Evolutionary conservation across 768 basidiomycete species (phyloP), one percentile per base, ranked within the genome.

Genomic region (Tubosaeta sp.): DNA sequence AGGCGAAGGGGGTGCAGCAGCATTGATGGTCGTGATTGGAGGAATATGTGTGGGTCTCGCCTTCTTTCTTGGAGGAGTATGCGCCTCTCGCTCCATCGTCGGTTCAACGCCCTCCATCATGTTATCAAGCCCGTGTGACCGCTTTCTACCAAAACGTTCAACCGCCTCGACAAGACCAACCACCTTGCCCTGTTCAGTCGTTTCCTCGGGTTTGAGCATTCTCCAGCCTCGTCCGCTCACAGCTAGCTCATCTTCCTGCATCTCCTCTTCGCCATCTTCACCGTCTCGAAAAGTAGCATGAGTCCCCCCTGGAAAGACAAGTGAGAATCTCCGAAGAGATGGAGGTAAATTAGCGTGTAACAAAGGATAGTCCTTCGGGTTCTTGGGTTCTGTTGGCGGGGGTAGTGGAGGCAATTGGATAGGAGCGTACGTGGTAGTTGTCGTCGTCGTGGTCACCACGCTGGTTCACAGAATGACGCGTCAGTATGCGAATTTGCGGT

Each of bases 401-500:
- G 90, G 88, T 2, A 92, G 69, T 8, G 84, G 71, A 2, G 90
- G 90, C 3, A 93, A 67, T 34, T 82, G 85, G 55, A 93, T 90
- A n/a, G 90, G 90, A 49, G 90, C 86, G 72, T 93, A 91, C 11
- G 86, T 83, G 2, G 91, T 93, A 1, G 90, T 93, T 2, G 91
- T 93, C 0, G 88, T 90, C 2, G 91, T 93, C n/a, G 87, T 92
- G 44, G 90, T 93, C 59, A 90, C 86, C 60, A 93, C 88, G 48
- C 90, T 93, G 63, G 32, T 58, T 36, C 56, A 52, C 38, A 34
- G 53, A 57, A 44, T 50, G 53, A 58, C 60, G 55, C 65, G 64
- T 61, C 51, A 66, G 53, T 50, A 49, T 34, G 39, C 36, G 53
- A 41, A 51, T 21, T 22, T 13, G 22, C 11, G 46, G 24, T n/a